Base-by-base conservation (phyloP, 805 yeast species). In the Saturnispora bothae region DNA sequence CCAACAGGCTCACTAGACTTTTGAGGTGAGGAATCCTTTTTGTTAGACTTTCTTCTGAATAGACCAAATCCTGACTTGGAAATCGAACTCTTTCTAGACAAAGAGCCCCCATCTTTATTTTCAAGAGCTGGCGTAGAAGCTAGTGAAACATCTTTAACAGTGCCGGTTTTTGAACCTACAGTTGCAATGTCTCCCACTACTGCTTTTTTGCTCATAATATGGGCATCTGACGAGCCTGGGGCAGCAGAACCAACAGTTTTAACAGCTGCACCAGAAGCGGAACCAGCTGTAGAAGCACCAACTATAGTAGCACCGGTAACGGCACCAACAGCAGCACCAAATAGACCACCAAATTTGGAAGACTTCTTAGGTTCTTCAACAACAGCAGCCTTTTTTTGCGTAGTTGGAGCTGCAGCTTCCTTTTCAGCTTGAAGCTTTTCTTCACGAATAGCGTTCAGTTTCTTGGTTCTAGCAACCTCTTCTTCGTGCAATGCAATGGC, bases 401-500 rank as follows among this genome's bases (percentile, higher is more conserved):
- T 57, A 60, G 49, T 63, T 63, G 44, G 59, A 10, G 12, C 13
- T 7, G 18, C 23, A 45, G 61, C 64, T 39, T 64, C 65, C 38
- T 56, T 64, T 42, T 65, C 57, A 42, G 65, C 53, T n/a, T 27
- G 15, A 13, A 38, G 6, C 14, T 42, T 45, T 57, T 60, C 48
- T 56, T 54, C 48, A 60, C 56, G 44, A 42, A 65, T 56, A 42
- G 58, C 56, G 48, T 65, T 64, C 50, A 65, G 56, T 46, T 63
- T 60, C 20, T 53, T 49, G 61, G 70, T 33, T 57, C 67, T 47
- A 57, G 48, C 44, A 64, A 53, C 43, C 63, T 57, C 33, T 49
- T 59, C 56, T 47, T 62, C 67, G 46, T 60, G 65, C 20, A 52
- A 56, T 42, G 65, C 31, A 47, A 50, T 44, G 57, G 57, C 44